Percentiles rank a stretch among this genome's conserved stretches.
These are phyloP conservation scores for Cercospora sp. DNA, from an alignment of 2,329 filamentous ascomycete species.

Conservation along the genomic window DNA sequence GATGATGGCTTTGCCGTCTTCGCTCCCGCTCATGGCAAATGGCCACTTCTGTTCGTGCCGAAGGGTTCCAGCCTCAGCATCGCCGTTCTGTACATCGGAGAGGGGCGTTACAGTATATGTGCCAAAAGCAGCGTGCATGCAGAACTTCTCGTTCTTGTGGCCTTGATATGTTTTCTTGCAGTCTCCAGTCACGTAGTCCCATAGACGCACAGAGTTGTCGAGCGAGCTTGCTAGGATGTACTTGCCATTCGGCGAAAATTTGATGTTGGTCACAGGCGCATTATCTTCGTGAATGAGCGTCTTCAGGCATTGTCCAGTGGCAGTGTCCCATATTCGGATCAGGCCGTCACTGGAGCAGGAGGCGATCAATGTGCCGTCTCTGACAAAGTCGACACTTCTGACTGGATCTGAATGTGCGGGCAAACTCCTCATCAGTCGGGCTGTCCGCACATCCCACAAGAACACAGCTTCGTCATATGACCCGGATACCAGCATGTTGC, in stretches of 20 bases:
- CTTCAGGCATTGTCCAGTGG: slow-evolving; percentile 89
- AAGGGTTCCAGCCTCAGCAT: slow-evolving; percentile 18
- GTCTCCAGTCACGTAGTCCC: slow-evolving; percentile 89
- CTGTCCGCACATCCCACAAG: slow-evolving; percentile 90
- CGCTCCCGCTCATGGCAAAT: slow-evolving; percentile 81
- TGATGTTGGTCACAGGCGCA: slow-evolving; percentile 81
- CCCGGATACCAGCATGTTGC: slow-evolving; percentile 92
- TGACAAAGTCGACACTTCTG: slow-evolving; percentile 86
- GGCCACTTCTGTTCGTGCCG: slow-evolving; percentile 40
- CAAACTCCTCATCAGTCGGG: slow-evolving; percentile 81
- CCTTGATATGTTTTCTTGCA: slow-evolving; percentile 98
- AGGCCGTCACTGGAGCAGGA: slow-evolving; percentile 90
- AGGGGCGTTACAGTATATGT: slow-evolving; percentile 50
- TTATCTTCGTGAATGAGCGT: slow-evolving; percentile 97
- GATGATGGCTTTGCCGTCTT: slow-evolving; percentile 79
- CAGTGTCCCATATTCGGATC: slow-evolving; percentile 94
- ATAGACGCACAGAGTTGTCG: slow-evolving; percentile 85
- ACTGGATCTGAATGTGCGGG: slow-evolving; percentile 96
- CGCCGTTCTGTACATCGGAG: slow-evolving; percentile 3
- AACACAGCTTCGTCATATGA: slow-evolving; percentile 98
- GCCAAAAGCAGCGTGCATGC: slow-evolving; percentile 82
- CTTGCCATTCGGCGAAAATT: slow-evolving; percentile 90
- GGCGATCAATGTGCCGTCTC: slow-evolving; percentile 87
- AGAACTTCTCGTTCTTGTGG: slow-evolving; percentile 79
- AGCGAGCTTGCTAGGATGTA: slow-evolving; percentile 90